These are phyloP conservation scores for Spathaspora gorwiae DNA, from an alignment of 805 yeast genomes.

Conservation along the genomic window DNA sequence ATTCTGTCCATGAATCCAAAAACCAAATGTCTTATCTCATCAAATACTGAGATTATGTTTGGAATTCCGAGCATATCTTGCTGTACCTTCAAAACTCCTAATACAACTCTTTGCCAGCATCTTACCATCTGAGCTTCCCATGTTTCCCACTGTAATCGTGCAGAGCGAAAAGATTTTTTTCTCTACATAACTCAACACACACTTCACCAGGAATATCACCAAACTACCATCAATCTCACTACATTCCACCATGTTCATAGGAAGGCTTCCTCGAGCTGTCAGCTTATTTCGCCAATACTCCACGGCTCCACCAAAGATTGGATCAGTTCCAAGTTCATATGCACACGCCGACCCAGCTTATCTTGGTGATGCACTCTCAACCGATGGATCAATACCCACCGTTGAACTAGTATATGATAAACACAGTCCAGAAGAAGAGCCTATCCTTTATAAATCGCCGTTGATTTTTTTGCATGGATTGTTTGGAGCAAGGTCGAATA, in stretches of 20 bases:
- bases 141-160: no score
- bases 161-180: no score
- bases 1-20: no score
- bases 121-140: no score
- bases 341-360: conserved; percentile 11
- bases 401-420: conserved; percentile 55
- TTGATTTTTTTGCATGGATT: conserved; percentile 81
- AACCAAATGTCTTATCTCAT: no score
- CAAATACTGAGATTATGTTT: no score
- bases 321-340: conserved; percentile 4
- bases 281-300: conserved; percentile 1
- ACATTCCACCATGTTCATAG: neutral
- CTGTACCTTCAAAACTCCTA: no score
- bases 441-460: conserved; percentile 44
- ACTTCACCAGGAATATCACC: no score
- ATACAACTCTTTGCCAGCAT: no score
- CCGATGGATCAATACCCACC: conserved; percentile 37
- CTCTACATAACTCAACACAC: no score
- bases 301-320: conserved; percentile 1
- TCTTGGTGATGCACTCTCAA: conserved; percentile 30
- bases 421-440: conserved; percentile 24
- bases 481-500: conserved; percentile 81
- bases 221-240: no score
- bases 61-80: no score
- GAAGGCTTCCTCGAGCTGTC: neutral